A percentile compares a stretch with the other conserved stretches of the same genome.
Conservation (phyloP, 805 yeast genomes). For the Cyberlindnera bimundalis region DNA sequence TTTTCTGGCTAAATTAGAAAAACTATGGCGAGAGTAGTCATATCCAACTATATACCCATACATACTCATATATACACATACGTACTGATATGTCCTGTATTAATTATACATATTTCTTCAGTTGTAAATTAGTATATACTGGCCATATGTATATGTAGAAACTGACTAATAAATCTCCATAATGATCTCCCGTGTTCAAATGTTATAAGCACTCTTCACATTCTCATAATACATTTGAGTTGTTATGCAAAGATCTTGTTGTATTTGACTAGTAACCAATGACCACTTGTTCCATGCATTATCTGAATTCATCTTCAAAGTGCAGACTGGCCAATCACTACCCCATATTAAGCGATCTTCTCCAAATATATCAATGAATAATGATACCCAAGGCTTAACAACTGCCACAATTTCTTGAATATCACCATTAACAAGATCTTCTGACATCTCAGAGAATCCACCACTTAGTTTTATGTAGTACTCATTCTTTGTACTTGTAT, state of each 20-base stretch:
- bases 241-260: background rate
- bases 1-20: too few relatives aligned
- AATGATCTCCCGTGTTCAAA: too few relatives aligned
- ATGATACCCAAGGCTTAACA: constrained; percentile 34
- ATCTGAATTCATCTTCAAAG: constrained; percentile 18
- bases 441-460: constrained; percentile 36
- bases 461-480: constrained; percentile 41
- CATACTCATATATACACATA: too few relatives aligned
- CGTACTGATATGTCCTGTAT: too few relatives aligned
- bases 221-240: background rate
- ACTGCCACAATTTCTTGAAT: constrained; percentile 17
- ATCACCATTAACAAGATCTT: constrained; percentile 16
- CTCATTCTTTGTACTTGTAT: constrained; percentile 12
- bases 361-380: constrained; percentile 32
- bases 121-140: too few relatives aligned
- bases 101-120: too few relatives aligned
- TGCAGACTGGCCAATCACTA: constrained; percentile 45
- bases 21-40: too few relatives aligned
- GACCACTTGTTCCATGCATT: constrained; percentile 28
- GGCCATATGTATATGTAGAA: too few relatives aligned
- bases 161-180: too few relatives aligned
- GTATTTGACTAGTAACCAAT: constrained; percentile 1
- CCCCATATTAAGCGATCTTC: constrained; percentile 36
- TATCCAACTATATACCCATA: too few relatives aligned
- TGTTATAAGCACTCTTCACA: background rate